Percentiles rank a stretch among this genome's conserved stretches.
phyloP scores from a whole-genome alignment of 352 stramenopile genomes.

The Phytophthora sp. region DNA sequence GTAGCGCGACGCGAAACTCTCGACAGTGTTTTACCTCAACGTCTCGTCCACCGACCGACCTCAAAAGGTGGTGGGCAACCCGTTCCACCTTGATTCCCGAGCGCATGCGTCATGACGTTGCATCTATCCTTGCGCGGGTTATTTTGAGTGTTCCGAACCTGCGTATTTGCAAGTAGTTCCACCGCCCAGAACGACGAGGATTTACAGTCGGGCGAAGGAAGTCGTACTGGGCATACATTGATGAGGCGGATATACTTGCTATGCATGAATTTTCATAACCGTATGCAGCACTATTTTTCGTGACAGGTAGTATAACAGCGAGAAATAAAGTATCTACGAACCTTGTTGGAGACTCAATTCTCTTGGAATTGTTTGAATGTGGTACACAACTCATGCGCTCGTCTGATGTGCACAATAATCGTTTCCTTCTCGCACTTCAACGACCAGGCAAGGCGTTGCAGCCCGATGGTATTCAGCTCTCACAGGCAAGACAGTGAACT shows the following conservation, averaged over 20 bases:
- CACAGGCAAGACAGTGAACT: too few species aligned
- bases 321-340: too few species aligned
- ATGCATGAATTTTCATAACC: too few species aligned
- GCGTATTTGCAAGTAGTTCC: slow-evolving; percentile 14
- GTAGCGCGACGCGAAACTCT: slow-evolving; percentile 6
- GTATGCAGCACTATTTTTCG: too few species aligned
- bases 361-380: too few species aligned
- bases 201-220: background rate
- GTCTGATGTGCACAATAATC: background rate
- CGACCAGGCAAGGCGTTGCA: background rate
- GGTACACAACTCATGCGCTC: background rate
- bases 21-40: slow-evolving; percentile 20
- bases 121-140: slow-evolving; percentile 5
- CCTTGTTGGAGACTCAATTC: too few species aligned
- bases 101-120: slow-evolving; percentile 1
- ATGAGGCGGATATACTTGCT: too few species aligned
- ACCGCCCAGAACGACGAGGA: slow-evolving; percentile 27
- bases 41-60: slow-evolving; percentile 15
- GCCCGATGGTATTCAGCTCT: background rate
- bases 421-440: background rate
- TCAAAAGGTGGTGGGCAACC: slow-evolving; percentile 13
- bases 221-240: slow-evolving; percentile 2
- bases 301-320: too few species aligned
- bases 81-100: slow-evolving; percentile 14
- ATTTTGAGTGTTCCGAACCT: slow-evolving; percentile 35